A percentile compares a stretch with the other conserved stretches of the same genome.
These are phyloP conservation scores for Phytophthora ohioensis DNA, from an alignment of 352 stramenopile genomes.

Conservation along the genomic window DNA sequence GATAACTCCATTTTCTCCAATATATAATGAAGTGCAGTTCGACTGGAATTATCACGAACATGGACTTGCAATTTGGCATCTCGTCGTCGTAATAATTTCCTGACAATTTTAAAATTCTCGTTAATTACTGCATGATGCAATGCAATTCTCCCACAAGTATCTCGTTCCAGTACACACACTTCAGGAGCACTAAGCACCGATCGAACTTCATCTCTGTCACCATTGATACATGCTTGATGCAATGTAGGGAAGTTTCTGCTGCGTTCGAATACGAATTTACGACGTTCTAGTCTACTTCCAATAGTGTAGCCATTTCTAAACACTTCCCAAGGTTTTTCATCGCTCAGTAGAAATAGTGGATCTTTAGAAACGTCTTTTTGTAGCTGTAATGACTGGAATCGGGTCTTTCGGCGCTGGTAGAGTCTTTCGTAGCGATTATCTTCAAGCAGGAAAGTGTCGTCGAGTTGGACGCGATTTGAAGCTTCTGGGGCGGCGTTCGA, in stretches of 20 bases:
- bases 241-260: conserved; percentile 42
- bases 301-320: conserved; percentile 39
- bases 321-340: conserved; percentile 48
- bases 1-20: conserved; percentile 54
- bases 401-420: conserved; percentile 13
- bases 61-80: conserved; percentile 57
- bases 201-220: conserved; percentile 29
- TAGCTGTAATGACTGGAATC: conserved; percentile 15
- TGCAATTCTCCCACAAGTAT: conserved; percentile 50
- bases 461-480: background rate
- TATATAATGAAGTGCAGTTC: conserved; percentile 54
- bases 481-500: background rate
- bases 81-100: conserved; percentile 39
- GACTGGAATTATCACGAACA: conserved; percentile 45
- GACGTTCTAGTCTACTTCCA: conserved; percentile 22
- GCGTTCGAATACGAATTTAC: conserved; percentile 46
- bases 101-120: conserved; percentile 45
- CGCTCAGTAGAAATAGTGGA: conserved; percentile 45
- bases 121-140: conserved; percentile 65
- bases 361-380: conserved; percentile 11
- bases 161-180: conserved; percentile 43
- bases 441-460: conserved; percentile 12
- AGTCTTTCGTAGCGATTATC: conserved; percentile 6
- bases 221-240: conserved; percentile 42
- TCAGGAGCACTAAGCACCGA: conserved; percentile 21